Percentiles rank a stretch among this genome's conserved stretches.
These are phyloP conservation scores for Tuber aestivum DNA, from an alignment of 495 filamentous ascomycete genomes.

Conservation along the genomic window DNA sequence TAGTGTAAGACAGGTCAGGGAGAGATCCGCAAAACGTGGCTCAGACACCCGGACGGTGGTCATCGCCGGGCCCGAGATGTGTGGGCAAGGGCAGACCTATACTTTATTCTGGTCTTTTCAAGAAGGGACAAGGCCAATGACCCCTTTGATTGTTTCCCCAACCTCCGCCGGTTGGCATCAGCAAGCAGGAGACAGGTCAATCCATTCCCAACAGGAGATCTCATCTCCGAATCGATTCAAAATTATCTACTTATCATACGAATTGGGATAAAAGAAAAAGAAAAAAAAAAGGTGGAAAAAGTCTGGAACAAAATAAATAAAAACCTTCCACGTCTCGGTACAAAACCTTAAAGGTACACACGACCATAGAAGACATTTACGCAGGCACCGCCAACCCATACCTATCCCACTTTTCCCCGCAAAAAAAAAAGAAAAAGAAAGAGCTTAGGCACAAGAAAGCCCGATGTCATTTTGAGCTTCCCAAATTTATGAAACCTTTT, in stretches of 20 bases:
- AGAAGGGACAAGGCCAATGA: not conserved
- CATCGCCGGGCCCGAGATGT: not conserved
- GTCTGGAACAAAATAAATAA: not conserved
- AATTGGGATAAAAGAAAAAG: not conserved
- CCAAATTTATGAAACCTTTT: constrained; percentile 31
- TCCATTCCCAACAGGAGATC: not conserved
- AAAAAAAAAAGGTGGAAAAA: not conserved
- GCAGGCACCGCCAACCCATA: not conserved
- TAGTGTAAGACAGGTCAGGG: not conserved
- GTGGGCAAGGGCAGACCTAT: not conserved
- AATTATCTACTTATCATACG: not conserved
- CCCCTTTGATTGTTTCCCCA: not conserved
- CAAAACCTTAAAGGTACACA: not conserved
- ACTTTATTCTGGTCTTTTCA: not conserved
- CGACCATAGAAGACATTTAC: not conserved
- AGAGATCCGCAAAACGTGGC: not conserved
- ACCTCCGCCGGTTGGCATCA: not conserved
- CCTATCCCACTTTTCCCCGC: not conserved
- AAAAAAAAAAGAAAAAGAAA: not conserved
- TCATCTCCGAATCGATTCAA: not conserved
- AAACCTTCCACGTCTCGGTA: not conserved
- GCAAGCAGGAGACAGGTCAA: not conserved
- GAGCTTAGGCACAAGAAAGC: constrained; percentile 26
- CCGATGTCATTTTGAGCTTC: constrained; percentile 33
- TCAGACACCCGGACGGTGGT: not conserved